Evolutionary conservation across 176 grass and related monocot genomes (phyloP).

Genomic region (Coix lacrymajobi): DNA sequence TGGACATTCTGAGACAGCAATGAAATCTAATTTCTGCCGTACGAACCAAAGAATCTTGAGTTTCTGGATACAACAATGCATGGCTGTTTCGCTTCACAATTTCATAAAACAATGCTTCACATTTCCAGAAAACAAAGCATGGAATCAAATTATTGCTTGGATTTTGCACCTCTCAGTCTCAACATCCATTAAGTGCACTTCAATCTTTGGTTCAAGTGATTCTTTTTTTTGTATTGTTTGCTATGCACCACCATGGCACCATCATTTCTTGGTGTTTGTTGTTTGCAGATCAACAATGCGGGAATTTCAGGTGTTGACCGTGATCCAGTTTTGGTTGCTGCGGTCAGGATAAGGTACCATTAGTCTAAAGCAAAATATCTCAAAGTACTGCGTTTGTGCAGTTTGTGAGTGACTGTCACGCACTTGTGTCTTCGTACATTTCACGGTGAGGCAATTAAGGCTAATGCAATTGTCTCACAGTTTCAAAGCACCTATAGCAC

Average conservation of each 20-base stretch:
- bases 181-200: background rate
- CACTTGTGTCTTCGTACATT: background rate
- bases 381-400: background rate
- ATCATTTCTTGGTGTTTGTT: background rate
- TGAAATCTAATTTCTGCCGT: too few relatives aligned
- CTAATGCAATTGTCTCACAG: background rate
- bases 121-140: background rate
- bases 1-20: too few relatives aligned
- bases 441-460: background rate
- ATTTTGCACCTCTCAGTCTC: background rate
- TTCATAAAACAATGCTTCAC: background rate
- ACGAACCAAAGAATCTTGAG: too few relatives aligned
- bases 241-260: background rate
- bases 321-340: conserved; percentile 33
- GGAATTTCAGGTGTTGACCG: conserved; percentile 45
- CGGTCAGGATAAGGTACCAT: conserved; percentile 39
- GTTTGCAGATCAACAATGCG: conserved; percentile 60
- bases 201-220: background rate
- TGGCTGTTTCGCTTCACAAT: background rate
- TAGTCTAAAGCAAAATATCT: background rate
- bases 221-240: background rate
- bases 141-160: background rate
- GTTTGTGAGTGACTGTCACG: background rate
- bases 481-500: background rate
- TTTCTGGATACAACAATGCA: background rate